Evolutionary conservation across 305 asterid species (phyloP).

Genomic region (Coffea humblotiana): DNA sequence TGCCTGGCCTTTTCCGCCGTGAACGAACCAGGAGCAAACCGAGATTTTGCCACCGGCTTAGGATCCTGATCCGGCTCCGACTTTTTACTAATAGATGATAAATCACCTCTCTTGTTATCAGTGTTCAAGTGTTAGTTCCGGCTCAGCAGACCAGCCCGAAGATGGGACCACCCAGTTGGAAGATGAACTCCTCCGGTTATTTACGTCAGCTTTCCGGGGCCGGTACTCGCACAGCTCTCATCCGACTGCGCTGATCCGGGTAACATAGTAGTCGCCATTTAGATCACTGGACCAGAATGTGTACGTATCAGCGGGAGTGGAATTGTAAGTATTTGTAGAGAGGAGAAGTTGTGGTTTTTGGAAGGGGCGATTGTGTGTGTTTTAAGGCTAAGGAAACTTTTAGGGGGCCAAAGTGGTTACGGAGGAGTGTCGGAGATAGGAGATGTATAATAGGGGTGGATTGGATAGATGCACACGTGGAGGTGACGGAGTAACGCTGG

Average conservation of each 20-base stretch:
- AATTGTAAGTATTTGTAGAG: too few species aligned
- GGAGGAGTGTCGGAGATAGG: not conserved
- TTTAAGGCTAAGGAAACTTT: not conserved
- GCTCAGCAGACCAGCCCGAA: conserved; percentile 59
- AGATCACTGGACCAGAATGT: not conserved
- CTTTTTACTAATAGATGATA: not conserved
- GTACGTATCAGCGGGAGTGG: too few species aligned
- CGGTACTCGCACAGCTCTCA: conserved; percentile 33
- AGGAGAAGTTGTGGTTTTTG: not conserved
- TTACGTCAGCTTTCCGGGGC: conserved; percentile 11
- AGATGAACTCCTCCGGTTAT: conserved; percentile 24
- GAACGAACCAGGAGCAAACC: conserved; percentile 45
- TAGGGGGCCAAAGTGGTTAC: too few species aligned
- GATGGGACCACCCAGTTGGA: conserved; percentile 61
- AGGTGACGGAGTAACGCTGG: conserved; percentile 11
- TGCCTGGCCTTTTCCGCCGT: conserved; percentile 70
- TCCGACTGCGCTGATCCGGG: conserved; percentile 40
- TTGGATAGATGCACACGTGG: conserved; percentile 26
- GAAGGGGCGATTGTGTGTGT: not conserved
- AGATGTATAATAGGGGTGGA: not conserved
- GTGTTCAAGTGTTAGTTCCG: conserved; percentile 55
- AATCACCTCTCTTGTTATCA: conserved; percentile 10
- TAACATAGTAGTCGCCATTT: conserved; percentile 48
- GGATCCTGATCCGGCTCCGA: conserved; percentile 24
- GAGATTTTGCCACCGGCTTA: conserved; percentile 23